Percentiles rank a stretch among this genome's conserved stretches.
These are phyloP conservation scores for Arctostaphylos glauca DNA, from an alignment of 148 eudicot species.

Conservation along the genomic window DNA sequence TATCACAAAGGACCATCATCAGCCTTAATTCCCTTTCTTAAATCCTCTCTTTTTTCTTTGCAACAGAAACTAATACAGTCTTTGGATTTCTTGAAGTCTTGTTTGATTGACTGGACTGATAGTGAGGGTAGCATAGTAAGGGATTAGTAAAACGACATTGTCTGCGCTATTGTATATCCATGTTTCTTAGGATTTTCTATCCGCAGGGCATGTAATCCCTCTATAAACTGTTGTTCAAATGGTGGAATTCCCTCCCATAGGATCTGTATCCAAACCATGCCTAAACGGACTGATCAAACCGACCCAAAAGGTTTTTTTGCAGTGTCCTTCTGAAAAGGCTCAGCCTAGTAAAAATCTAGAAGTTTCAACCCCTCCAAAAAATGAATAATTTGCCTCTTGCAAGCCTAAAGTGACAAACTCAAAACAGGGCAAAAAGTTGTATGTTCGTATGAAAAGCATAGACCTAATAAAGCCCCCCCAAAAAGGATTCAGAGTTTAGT, in stretches of 20 bases:
- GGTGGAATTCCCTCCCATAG: not conserved
- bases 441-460: constrained; percentile 2
- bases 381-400: not conserved
- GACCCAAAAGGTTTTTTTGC: not conserved
- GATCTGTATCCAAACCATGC: not conserved
- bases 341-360: not conserved
- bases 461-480: not conserved
- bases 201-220: not conserved
- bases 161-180: not conserved
- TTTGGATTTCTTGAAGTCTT: not conserved
- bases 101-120: not conserved
- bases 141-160: not conserved
- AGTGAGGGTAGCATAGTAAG: not conserved
- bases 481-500: not conserved
- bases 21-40: not conserved
- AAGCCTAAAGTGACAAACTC: not conserved
- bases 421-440: not conserved
- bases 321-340: not conserved
- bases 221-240: not conserved
- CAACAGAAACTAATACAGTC: not conserved
- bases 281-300: not conserved
- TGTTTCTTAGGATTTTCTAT: not conserved
- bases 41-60: not conserved
- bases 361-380: not conserved
- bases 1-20: not conserved